Evolutionary conservation across 202 grass and related monocot genomes (phyloP).

Genomic region (Saccharum hybrid): DNA sequence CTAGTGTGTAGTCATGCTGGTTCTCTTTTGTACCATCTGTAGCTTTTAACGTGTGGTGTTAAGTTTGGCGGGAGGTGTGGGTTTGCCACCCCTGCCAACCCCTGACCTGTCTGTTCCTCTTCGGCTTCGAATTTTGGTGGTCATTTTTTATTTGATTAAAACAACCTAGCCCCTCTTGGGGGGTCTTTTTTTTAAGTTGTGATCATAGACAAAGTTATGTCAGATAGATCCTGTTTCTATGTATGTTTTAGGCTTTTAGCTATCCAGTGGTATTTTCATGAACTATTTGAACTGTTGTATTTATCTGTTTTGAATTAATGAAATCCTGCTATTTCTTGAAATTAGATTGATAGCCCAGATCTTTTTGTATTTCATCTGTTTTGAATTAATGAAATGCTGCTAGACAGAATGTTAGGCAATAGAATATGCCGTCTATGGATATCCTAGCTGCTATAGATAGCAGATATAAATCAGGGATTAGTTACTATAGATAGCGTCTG

Average conservation of each 20-base stretch:
- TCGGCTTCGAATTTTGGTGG: too few relatives aligned
- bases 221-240: not conserved
- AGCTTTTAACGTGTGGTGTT: constrained; percentile 6
- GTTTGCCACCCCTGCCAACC: not conserved
- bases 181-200: not conserved
- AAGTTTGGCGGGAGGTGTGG: not conserved
- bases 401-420: too few relatives aligned
- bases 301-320: not conserved
- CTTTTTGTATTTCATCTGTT: not conserved
- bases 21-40: constrained; percentile 17
- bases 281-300: constrained; percentile 14
- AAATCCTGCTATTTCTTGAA: not conserved
- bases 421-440: too few relatives aligned
- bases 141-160: not conserved
- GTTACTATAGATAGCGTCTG: too few relatives aligned
- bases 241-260: not conserved
- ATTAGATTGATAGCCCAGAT: not conserved
- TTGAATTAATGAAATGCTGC: too few relatives aligned
- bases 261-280: constrained; percentile 11
- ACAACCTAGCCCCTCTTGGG: not conserved
- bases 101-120: not conserved
- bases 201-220: constrained; percentile 25
- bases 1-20: constrained; percentile 18
- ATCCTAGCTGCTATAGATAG: too few relatives aligned
- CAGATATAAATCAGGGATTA: too few relatives aligned